These are phyloP conservation scores for Angomonas ambiguus DNA, from an alignment of 208 protist species.

Conservation along the genomic window DNA sequence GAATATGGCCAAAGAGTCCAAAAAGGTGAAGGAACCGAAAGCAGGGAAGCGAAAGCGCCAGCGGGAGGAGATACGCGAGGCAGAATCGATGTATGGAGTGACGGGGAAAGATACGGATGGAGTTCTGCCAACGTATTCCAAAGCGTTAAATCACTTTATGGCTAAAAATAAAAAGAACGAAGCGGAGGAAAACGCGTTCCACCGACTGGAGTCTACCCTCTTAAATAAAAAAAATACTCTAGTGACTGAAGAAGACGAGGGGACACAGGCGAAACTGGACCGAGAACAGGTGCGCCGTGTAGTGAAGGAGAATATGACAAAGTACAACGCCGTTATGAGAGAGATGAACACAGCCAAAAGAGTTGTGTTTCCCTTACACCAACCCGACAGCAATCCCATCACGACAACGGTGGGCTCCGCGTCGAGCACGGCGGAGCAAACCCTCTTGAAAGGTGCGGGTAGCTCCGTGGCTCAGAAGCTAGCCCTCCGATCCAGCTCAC, in stretches of 20 bases:
- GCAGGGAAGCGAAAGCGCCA: conserved; percentile 4
- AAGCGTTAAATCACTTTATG: conserved; percentile 45
- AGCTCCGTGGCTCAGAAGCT: conserved; percentile 10
- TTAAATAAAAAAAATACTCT: conserved; percentile 68
- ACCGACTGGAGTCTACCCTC: conserved; percentile 49
- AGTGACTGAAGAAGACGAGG: conserved; percentile 68
- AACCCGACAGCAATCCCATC: conserved; percentile 67
- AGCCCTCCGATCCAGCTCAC: conserved; percentile 1
- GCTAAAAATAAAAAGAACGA: conserved; percentile 18
- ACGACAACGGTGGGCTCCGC: conserved; percentile 72
- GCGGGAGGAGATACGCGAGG: neutral
- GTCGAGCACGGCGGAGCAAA: conserved; percentile 37
- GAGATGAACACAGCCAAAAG: conserved; percentile 66
- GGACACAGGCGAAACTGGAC: conserved; percentile 45
- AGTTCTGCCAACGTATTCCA: conserved; percentile 27
- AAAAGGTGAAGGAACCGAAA: conserved; percentile 39
- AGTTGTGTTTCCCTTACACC: conserved; percentile 72
- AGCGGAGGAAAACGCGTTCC: conserved; percentile 20
- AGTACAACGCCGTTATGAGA: conserved; percentile 70
- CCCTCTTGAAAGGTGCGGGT: neutral
- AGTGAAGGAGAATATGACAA: conserved; percentile 60
- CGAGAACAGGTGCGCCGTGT: conserved; percentile 64
- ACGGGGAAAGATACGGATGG: conserved; percentile 17
- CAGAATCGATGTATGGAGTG: conserved; percentile 8
- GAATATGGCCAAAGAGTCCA: conserved; percentile 22